Evolutionary conservation across 179 eudicot genomes (phyloP), one percentile per base, ranked within the genome.

Genomic region (Pouteria campechiana): DNA sequence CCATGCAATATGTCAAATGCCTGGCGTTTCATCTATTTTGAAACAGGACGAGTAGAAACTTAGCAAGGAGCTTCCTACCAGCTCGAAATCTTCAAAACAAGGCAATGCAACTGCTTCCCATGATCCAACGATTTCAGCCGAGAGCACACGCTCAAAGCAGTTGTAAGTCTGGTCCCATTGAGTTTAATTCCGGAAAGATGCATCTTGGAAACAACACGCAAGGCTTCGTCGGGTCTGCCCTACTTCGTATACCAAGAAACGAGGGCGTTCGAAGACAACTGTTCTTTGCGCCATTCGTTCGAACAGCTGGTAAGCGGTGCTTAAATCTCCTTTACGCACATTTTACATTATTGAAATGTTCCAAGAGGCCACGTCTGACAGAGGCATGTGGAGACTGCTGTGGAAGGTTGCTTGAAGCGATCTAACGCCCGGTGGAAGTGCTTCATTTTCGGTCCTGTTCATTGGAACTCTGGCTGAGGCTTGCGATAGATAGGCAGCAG

Each of bases 261-360:
- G 72, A 77, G 57, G n/a, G 61, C 51, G 57, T 73, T 73, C 69
- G 72, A 70, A 55, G 18, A 67, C 73, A 29, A 58, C 67, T 5
- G 63, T 55, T 67, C 73, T 29, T 6, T 14, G 29, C 5, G 69
- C 60, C 81, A 78, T 67, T 58, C 45, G 28, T 37, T 74, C 81
- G 54, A 78, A 78, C 62, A 78, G n/a, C 3, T 67, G 27, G 41
- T 68, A 70, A 3, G 75, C 85, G 35, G 39, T 28, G 6, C 37
- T 47, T 1, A 75, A 46, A 2, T 61, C 34, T 3, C 78, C 75
- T 8, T 30, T 37, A 37, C 53, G 46, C 2, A 49, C 49, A 8
- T 11, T 13, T 0, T 12, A 4, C 0, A 68, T 30, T 11, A 75
- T 59, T 10, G 59, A 54, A 46, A 47, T 53, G 61, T 70, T 75